Base-by-base conservation (phyloP, 2,329 filamentous ascomycete genomes). In the Pseudocercospora ulei region DNA sequence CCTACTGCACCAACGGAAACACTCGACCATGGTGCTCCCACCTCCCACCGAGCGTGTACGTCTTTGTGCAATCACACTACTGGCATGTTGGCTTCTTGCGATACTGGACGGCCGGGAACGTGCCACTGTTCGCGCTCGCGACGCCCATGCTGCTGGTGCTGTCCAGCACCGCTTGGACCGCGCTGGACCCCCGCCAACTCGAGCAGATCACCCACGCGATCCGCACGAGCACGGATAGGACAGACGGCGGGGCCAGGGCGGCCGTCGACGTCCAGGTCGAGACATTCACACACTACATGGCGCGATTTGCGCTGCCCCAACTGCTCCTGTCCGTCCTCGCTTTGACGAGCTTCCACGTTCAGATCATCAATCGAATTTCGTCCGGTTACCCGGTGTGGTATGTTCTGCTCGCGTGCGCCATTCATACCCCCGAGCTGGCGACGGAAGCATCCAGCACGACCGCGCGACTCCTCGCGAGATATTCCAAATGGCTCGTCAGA, bases 371-470 rank as follows among this genome's bases (percentile, higher is more conserved):
- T 28, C 76, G 90, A 14, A 71, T 98, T 9, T 80, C 84, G 1
- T 94, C 87, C 0, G 88, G 79, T 0, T 94, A 88, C 60, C 82
- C 86, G 1, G 63, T 90, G 11, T 95, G 86, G 85, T 90, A 94
- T 58, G 79, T 82, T 69, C 84, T 80, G 69, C 59, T 93, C 24
- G 82, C 82, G 1, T 64, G 62, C 3, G 61, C 58, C 18, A 46
- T 63, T 3, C 33, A 54, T n/a, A 7, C 30, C 9, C 19, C 22
- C 14, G 13, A 40, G 14, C 29, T 28, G 8, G 24, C 40, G 6
- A 30, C 31, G 13, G 30, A 37, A 3, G 5, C 12, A 1, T 7
- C 6, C 11, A 6, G 30, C 16, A 20, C 30, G 11, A 6, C 18
- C 9, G 11, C 23, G 18, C 18, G 18, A 11, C 23, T 22, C 11